Evolutionary conservation across 208 protist species (phyloP), one percentile per base, ranked within the genome.

Genomic region (Leishmania mexicana): DNA sequence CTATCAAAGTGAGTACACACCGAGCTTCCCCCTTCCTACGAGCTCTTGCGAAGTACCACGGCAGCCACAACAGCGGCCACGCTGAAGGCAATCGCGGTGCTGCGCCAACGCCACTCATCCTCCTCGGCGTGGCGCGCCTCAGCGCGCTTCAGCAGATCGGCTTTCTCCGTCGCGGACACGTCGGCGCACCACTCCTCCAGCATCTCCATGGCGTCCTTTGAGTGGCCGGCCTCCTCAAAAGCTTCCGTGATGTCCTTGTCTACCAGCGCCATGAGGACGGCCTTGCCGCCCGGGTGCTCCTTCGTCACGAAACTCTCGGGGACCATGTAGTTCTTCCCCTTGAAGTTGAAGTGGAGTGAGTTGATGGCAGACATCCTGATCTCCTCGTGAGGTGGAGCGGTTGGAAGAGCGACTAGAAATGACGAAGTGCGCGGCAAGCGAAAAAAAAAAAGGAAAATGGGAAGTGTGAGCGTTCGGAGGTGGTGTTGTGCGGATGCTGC

Each of bases 251-350:
- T 89, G 75, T 91, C 88, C 8, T 60, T 53, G 28, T 71, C 74
- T 38, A 57, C 80, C 15, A 85, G 74, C 1, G 38, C 57, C 76
- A 89, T 71, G 42, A 91, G 82, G 49, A 79, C 40, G 10, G 71
- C 73, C 64, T 72, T 72, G 64, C 88, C 88, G 62, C 85, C 88
- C 11, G 88, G 88, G 65, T 91, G 88, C 78, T 88, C 79, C 35
- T 83, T 76, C 7, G 70, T 73, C 60, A 89, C 81, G 58, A 83
- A 91, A 17, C 72, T 73, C 47, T 81, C n/a, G n/a, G 88, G 88
- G 17, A 91, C 64, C 45, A 75, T 79, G 71, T 88, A 87, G 31
- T 51, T 47, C 75, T 83, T 70, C 57, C 83, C 84, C 6, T 86
- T 19, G 67, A 86, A 91, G 71, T 64, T 75, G 24, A 91, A 76